These are phyloP conservation scores for Dendrostoma leiphaemia DNA, from an alignment of 2,329 filamentous ascomycete genomes.

Conservation along the genomic window DNA sequence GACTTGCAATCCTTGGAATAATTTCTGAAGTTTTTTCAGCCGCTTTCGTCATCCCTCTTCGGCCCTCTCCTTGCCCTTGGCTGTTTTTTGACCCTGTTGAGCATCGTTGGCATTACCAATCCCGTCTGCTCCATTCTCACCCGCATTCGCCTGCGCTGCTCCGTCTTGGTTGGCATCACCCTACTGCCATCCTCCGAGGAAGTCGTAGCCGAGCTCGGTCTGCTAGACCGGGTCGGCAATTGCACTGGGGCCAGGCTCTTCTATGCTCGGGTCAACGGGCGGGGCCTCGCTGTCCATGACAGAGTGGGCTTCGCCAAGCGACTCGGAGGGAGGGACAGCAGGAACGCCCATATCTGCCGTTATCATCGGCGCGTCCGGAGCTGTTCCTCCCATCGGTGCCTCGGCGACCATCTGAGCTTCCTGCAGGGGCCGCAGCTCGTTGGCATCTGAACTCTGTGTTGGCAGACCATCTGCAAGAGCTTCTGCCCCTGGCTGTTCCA, in stretches of 20 bases:
- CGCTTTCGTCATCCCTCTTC: too few relatives aligned
- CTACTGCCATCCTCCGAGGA: background rate
- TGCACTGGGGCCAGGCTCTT: background rate
- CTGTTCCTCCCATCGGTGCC: conserved; percentile 1
- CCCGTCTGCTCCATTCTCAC: too few relatives aligned
- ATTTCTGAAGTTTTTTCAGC: too few relatives aligned
- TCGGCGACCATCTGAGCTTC: conserved; percentile 15
- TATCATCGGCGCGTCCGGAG: conserved; percentile 14
- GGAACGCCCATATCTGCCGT: background rate
- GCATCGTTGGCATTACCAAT: too few relatives aligned
- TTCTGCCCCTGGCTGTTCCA: background rate
- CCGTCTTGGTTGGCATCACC: too few relatives aligned
- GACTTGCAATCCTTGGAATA: too few relatives aligned
- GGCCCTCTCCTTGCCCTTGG: too few relatives aligned
- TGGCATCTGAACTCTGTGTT: background rate
- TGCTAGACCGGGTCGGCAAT: background rate
- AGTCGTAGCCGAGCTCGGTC: background rate
- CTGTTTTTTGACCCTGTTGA: too few relatives aligned
- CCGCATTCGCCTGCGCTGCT: too few relatives aligned
- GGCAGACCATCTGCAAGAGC: conserved; percentile 3
- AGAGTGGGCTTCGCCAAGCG: conserved; percentile 7
- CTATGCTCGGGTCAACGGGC: conserved; percentile 1
- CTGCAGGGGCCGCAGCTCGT: conserved; percentile 14
- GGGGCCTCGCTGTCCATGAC: background rate
- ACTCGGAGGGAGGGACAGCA: conserved; percentile 5